Base-by-base conservation (phyloP, 768 basidiomycete genomes). In the Tephrocybe rancida region DNA sequence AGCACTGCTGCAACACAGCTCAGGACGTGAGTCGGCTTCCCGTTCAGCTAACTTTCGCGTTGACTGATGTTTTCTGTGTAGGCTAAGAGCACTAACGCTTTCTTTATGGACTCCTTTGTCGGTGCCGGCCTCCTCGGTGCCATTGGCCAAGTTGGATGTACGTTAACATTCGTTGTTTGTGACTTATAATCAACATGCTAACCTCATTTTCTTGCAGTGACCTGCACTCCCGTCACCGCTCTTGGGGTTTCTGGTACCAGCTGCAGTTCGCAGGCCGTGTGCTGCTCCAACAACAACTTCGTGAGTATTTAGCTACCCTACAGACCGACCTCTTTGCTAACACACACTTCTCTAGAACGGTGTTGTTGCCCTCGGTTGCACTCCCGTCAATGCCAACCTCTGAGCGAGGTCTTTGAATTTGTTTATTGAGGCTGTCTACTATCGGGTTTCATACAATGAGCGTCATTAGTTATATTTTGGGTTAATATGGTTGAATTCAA, bases 371-470 rank as follows among this genome's bases (percentile, higher is more conserved):
- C 19, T 51, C 21, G 50, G 50, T 27, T 51, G 50, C 42, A 51
- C 37, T 37, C 50, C 50, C 41, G 34, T 51, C 29, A 51, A 51
- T 29, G 22, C 34, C 42, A 51, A 51, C 42, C 21, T 10, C 8
- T 11, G 14, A 29, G 14, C n/a, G 5, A 37, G n/a, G n/a, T 9
- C 16, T 9, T 37, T 5, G 9, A 37, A 37, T 21, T 19, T 22
- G 9, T 41, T 19, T 22, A 6, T n/a, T n/a, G 9, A n/a, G 30
- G 13, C 13, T 32, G 30, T 32, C 30, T 7, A 13, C 13, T 7
- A 13, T 32, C 6, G 30, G n/a, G n/a, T n/a, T n/a, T n/a, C n/a
- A n/a, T n/a, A n/a, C n/a, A n/a, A n/a, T n/a, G n/a, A n/a, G n/a
- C n/a, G n/a, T n/a, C n/a, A n/a, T n/a, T n/a, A n/a, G n/a, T n/a